Evolutionary conservation across 495 filamentous ascomycete genomes (phyloP), one percentile per base, ranked within the genome.

Genomic region (Aspergillus diversus): DNA sequence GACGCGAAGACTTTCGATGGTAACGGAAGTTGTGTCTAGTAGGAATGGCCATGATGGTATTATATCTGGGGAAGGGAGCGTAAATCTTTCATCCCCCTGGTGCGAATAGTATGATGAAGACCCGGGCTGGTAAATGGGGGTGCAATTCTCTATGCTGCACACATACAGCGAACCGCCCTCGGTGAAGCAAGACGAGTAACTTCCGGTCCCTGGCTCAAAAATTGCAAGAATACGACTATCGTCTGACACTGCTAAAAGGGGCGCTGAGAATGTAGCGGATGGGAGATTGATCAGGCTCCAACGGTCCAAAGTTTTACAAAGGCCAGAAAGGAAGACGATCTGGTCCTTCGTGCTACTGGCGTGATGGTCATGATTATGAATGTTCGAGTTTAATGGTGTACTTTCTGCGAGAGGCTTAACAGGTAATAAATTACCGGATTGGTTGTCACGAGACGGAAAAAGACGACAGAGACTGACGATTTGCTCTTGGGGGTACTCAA

Each of bases 171-270:
- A 55, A 1, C 68, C 68, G 11, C 68, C 68, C 0, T 47, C n/a
- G 17, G 60, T 21, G 52, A 65, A 53, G 8, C 21, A 11, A 55
- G 49, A 60, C 27, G 61, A 57, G 46, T 66, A 61, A 11, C 55
- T 58, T 7, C 50, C 59, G 31, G 59, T 49, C n/a, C 46, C 65
- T 7, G 65, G 55, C 49, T 71, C 68, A 52, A 64, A 71, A 49
- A 68, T 50, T 7, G 57, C 58, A 4, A 68, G 51, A 31, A 71
- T 33, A 1, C 48, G 57, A 6, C 8, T 37, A 48, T 71, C 66
- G 37, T 57, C 39, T 37, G 69, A 68, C 32, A 65, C 50, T 27
- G 66, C 48, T 12, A 64, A 33, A 66, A 73, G 47, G 57, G 73
- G 67, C 31, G 48, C 33, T 8, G 59, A 33, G 52, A 59, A 56